Percentiles rank a stretch among this genome's conserved stretches.
phyloP scores from a whole-genome alignment of 345 rosid genomes.

The Arabidopsis suecica region DNA sequence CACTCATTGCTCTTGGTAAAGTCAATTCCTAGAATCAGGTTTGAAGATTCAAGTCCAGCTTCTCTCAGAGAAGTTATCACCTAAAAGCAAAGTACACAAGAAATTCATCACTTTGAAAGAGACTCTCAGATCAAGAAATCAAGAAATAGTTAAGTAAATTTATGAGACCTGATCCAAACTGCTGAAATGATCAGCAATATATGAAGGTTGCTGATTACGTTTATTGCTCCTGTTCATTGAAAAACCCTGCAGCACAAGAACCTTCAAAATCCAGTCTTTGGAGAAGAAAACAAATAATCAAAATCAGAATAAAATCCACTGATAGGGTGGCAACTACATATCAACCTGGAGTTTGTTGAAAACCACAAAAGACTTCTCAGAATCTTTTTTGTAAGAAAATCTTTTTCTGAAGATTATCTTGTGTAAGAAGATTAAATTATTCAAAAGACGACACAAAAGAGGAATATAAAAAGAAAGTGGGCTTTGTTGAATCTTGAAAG shows the following conservation, averaged over 20 bases:
- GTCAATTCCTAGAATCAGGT: slow-evolving; percentile 73
- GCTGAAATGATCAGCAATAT: slow-evolving; percentile 69
- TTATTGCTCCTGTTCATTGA: slow-evolving; percentile 41
- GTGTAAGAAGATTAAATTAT: neutral
- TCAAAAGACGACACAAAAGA: neutral
- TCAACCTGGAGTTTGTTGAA: slow-evolving; percentile 29
- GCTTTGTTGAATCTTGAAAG: slow-evolving; percentile 43
- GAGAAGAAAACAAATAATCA: neutral
- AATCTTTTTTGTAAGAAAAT: neutral
- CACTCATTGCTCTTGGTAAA: slow-evolving; percentile 83
- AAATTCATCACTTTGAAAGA: neutral
- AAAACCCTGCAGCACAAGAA: slow-evolving; percentile 25
- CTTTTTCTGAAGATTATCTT: neutral
- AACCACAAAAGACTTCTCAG: slow-evolving; percentile 13
- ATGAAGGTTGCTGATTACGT: slow-evolving; percentile 44
- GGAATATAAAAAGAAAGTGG: neutral
- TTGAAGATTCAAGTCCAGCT: slow-evolving; percentile 81
- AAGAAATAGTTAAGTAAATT: slow-evolving; percentile 13
- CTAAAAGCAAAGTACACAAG: slow-evolving; percentile 40
- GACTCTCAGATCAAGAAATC: slow-evolving; percentile 16
- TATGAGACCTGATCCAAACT: slow-evolving; percentile 73
- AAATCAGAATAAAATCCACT: neutral
- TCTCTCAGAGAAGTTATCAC: slow-evolving; percentile 70
- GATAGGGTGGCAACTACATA: neutral
- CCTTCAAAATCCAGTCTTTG: slow-evolving; percentile 1